These are phyloP conservation scores for Paecilomyces variotii DNA, from an alignment of 2,329 filamentous ascomycete genomes.

Conservation along the genomic window DNA sequence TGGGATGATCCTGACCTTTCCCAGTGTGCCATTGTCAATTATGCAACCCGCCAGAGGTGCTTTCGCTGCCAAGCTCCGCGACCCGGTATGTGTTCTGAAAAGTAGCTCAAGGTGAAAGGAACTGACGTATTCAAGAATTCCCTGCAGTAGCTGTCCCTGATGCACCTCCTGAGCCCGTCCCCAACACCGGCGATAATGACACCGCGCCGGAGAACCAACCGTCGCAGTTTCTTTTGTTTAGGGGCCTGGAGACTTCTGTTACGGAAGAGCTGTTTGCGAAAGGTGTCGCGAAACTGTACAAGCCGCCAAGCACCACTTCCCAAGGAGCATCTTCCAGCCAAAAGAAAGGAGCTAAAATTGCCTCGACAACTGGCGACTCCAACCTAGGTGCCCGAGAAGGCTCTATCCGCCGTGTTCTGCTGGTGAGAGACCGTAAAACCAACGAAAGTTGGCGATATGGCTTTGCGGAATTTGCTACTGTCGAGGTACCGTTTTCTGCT, in stretches of 20 bases:
- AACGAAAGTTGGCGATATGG: conserved; percentile 73
- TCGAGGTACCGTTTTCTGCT: conserved; percentile 41
- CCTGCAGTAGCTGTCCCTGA: conserved; percentile 27
- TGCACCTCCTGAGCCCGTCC: conserved; percentile 29
- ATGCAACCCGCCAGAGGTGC: conserved; percentile 47
- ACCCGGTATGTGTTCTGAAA: conserved; percentile 37
- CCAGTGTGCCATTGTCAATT: conserved; percentile 51
- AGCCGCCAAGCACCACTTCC: conserved; percentile 34
- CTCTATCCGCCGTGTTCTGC: conserved; percentile 66
- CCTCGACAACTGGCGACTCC: conserved; percentile 49
- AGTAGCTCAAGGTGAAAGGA: conserved; percentile 7
- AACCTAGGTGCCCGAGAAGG: conserved; percentile 64
- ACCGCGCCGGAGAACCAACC: conserved; percentile 49
- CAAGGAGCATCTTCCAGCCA: conserved; percentile 30
- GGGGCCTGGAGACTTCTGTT: conserved; percentile 61
- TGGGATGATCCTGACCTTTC: conserved; percentile 1
- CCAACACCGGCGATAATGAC: conserved; percentile 49
- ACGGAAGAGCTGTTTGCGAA: conserved; percentile 65
- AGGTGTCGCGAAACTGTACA: conserved; percentile 67
- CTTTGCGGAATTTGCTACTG: conserved; percentile 72
- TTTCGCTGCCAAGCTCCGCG: conserved; percentile 51
- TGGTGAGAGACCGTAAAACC: conserved; percentile 64
- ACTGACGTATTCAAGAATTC: conserved; percentile 14
- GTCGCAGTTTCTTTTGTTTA: conserved; percentile 69
- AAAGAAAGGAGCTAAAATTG: conserved; percentile 42